These are phyloP conservation scores for Claviceps sp. DNA, from an alignment of 2,329 filamentous ascomycete genomes.

Conservation along the genomic window DNA sequence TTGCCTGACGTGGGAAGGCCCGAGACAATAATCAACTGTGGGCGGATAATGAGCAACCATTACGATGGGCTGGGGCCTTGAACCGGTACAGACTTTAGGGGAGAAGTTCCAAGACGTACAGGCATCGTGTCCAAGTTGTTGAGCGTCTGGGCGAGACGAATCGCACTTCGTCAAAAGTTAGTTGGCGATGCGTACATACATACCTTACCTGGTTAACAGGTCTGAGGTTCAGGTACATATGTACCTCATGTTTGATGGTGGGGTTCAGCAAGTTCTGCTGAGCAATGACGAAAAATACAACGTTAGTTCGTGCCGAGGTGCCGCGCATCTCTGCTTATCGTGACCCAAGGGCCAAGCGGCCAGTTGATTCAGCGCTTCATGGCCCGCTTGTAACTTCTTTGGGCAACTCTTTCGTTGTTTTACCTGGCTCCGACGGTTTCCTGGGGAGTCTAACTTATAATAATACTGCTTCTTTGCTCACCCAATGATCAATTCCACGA, in stretches of 20 bases:
- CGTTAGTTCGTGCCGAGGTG: not conserved
- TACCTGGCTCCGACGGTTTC: not conserved
- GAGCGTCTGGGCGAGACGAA: not conserved
- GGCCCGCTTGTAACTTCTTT: not conserved
- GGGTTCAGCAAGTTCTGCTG: not conserved
- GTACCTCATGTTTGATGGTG: not conserved
- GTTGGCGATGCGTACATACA: not conserved
- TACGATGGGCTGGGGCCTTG: not conserved
- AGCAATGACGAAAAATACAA: not conserved
- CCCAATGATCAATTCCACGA: not conserved
- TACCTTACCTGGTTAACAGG: no score
- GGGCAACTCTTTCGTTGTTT: not conserved
- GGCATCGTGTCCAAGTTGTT: not conserved
- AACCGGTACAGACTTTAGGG: not conserved
- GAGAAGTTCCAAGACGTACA: not conserved
- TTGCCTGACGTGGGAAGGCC: slow-evolving; percentile 58
- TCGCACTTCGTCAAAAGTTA: not conserved
- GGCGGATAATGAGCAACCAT: slow-evolving; percentile 3
- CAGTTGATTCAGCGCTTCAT: not conserved
- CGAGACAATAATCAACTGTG: slow-evolving; percentile 53
- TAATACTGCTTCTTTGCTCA: not conserved
- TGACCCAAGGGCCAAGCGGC: no score
- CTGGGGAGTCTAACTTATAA: no score
- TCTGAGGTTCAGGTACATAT: no score
- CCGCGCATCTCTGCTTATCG: no score